phyloP scores from a whole-genome alignment of 1,284 basidiomycete species.

The Somion occarium region DNA sequence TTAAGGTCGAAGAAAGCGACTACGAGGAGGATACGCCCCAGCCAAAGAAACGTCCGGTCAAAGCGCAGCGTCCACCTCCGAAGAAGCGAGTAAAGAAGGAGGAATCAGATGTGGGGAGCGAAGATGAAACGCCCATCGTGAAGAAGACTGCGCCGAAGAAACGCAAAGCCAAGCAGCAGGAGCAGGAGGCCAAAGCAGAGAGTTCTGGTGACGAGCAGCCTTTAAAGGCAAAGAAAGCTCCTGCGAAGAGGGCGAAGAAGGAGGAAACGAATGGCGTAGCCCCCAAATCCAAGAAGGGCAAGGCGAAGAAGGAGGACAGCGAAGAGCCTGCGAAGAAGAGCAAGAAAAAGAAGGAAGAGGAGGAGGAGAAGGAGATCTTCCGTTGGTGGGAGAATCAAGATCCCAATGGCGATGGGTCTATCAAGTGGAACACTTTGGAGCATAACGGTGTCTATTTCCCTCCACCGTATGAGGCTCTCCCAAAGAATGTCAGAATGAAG shows the following conservation, averaged over 20 bases:
- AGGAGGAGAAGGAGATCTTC: conserved; percentile 64
- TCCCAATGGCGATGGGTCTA: conserved; percentile 65
- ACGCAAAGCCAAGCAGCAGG: conserved; percentile 48
- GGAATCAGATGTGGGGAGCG: conserved; percentile 34
- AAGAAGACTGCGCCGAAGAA: conserved; percentile 39
- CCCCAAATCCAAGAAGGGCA: conserved; percentile 28
- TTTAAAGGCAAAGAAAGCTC: conserved; percentile 28
- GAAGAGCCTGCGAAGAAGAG: conserved; percentile 33
- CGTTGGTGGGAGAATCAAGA: conserved; percentile 82
- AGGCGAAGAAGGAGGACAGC: conserved; percentile 30
- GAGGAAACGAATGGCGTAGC: conserved; percentile 23
- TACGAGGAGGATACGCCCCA: conserved; percentile 29
- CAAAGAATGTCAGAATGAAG: conserved; percentile 87
- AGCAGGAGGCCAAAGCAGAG: conserved; percentile 48
- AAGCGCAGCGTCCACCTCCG: conserved; percentile 34
- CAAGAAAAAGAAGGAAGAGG: conserved; percentile 56
- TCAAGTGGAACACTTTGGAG: conserved; percentile 91
- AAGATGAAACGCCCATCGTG: conserved; percentile 40
- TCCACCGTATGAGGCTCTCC: conserved; percentile 87
- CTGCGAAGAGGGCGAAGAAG: conserved; percentile 38
- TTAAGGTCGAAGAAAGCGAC: conserved; percentile 30
- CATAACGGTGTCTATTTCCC: conserved; percentile 97
- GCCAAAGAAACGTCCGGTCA: conserved; percentile 22
- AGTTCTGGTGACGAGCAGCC: conserved; percentile 42
- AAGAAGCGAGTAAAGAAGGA: conserved; percentile 70